Base-by-base conservation (phyloP, 441 rosid genomes). In the Lepidium campestre region DNA sequence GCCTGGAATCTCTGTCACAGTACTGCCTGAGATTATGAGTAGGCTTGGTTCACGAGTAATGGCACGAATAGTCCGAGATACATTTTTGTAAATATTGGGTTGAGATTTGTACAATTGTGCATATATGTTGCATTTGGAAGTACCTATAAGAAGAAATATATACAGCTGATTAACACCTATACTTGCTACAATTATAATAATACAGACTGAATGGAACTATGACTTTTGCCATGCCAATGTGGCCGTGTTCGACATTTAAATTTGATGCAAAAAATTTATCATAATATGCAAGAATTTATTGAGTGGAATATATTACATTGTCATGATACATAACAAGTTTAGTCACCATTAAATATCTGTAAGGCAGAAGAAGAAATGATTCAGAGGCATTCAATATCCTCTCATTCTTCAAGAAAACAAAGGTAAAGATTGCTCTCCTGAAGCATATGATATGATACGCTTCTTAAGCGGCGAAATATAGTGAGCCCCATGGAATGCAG, bases 401-500 rank as follows among this genome's bases (percentile, higher is more conserved):
- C 1, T 12, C 8, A 0, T 40, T 15, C 15, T 22, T 72, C 62
- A 73, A 14, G 36, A 35, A 66, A 91, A 85, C 19, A 78, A 76
- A 0, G 91, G 95, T 37, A 91, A 58, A 76, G 77, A 73, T 65
- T 81, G 81, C 29, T 89, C 89, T 22, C 97, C 97, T 0, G 91
- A 89, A 39, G 99, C 99, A 77, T 77, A 94, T 0, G 91, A 88
- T 61, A 94, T 89, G 52, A 94, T 91, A 19, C 82, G 83, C 72
- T 76, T 86, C 41, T 86, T 91, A 15, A 91, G 91, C 7, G 96
- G 97, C 3, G 96, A 82, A 72, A 91, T 82, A 59, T 85, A 76
- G 47, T 89, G 80, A 61, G 91, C 99, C 8, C 88, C 96, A 18
- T 89, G 84, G 62, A 94, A 85, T 0, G 92, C 97, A 29, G 96